A percentile compares a stretch with the other conserved stretches of the same genome.
These are phyloP conservation scores for Haberlea rhodopensis DNA, from an alignment of 257 asterid genomes.

Conservation along the genomic window DNA sequence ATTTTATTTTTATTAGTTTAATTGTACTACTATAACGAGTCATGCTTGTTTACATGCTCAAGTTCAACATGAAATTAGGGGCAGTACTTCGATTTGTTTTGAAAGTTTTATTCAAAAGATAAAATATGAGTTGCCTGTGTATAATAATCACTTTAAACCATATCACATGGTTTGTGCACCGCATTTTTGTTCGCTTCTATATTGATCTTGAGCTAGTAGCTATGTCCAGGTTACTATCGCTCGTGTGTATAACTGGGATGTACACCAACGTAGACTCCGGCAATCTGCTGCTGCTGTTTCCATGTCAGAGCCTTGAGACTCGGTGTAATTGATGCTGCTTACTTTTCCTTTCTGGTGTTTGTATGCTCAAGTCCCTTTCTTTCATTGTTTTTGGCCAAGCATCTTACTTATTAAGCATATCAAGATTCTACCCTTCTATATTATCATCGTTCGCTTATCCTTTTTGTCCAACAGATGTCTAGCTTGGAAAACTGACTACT, in stretches of 20 bases:
- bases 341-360: slow-evolving; percentile 19
- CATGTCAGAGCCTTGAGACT: slow-evolving; percentile 39
- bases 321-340: slow-evolving; percentile 16
- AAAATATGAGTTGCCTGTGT: not conserved
- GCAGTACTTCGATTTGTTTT: not conserved
- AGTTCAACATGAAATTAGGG: not conserved
- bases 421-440: slow-evolving; percentile 12
- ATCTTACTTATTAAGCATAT: slow-evolving; percentile 12
- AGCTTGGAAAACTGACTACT: slow-evolving; percentile 1
- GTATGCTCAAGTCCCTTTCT: slow-evolving; percentile 11
- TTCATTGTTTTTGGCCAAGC: not conserved
- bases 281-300: slow-evolving; percentile 45
- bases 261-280: slow-evolving; percentile 70
- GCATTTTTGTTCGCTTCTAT: not conserved
- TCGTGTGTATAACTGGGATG: slow-evolving; percentile 93
- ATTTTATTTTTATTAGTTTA: not conserved
- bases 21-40: not conserved
- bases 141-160: not conserved
- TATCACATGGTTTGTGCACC: not conserved
- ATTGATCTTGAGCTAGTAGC: slow-evolving; percentile 13
- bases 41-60: not conserved
- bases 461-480: slow-evolving; percentile 8
- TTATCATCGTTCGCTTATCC: slow-evolving; percentile 5
- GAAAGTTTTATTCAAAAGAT: not conserved
- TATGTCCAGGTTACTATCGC: slow-evolving; percentile 77